Conservation (phyloP, 2,329 filamentous ascomycete species). For the Daldinia eschscholtzii region DNA sequence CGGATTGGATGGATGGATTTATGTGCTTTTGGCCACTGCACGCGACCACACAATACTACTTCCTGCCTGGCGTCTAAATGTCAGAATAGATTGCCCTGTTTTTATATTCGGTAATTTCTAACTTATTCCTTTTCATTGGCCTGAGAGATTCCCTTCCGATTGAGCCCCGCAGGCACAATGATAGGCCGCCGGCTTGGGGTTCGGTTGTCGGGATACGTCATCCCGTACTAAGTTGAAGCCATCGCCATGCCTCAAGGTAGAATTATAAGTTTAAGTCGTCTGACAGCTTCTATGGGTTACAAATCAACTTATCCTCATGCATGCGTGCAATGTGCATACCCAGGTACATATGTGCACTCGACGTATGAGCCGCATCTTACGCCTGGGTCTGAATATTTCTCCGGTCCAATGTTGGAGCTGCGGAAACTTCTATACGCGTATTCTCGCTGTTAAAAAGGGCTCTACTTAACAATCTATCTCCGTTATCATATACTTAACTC, state of each 20-base stretch:
- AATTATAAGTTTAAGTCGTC: background rate
- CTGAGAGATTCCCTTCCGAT: background rate
- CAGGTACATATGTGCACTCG: background rate
- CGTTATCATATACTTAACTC: background rate
- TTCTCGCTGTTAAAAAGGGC: background rate
- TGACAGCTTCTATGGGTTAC: background rate
- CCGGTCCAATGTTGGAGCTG: slow-evolving; percentile 11
- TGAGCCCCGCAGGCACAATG: slow-evolving; percentile 29
- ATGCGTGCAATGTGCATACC: background rate
- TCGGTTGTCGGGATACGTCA: slow-evolving; percentile 31
- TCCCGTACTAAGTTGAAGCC: slow-evolving; percentile 36
- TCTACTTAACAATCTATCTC: background rate
- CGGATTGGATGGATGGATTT: background rate
- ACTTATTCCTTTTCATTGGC: background rate
- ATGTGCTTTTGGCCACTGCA: background rate
- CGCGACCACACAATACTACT: slow-evolving; percentile 9
- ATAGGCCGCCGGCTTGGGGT: slow-evolving; percentile 24
- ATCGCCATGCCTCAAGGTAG: slow-evolving; percentile 11
- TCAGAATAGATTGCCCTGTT: slow-evolving; percentile 2
- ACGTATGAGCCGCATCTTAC: slow-evolving; percentile 19
- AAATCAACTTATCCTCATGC: background rate
- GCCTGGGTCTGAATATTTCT: slow-evolving; percentile 17
- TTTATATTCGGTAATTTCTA: slow-evolving; percentile 20
- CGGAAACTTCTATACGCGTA: background rate
- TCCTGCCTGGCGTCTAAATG: background rate